Percentiles rank a stretch among this genome's conserved stretches.
These are phyloP conservation scores for Trapa incisa DNA, from an alignment of 345 rosid genomes.

Conservation along the genomic window DNA sequence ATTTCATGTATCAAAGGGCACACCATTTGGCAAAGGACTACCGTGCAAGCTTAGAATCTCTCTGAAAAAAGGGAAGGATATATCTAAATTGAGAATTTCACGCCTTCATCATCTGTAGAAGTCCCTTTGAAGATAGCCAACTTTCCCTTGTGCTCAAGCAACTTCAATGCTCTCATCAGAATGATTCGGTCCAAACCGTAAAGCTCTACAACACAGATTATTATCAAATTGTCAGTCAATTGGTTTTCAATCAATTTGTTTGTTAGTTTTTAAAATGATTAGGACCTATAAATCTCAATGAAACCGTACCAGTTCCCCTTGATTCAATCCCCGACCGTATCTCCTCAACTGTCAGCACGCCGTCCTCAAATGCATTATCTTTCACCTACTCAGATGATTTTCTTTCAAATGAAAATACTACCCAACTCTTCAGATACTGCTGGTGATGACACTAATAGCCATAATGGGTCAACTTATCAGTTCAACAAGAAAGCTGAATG, in stretches of 20 bases:
- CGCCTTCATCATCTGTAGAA: constrained; percentile 85
- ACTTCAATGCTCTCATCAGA: constrained; percentile 62
- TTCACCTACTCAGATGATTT: constrained; percentile 36
- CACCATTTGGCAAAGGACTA: no score
- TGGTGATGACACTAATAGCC: neutral
- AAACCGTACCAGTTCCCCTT: constrained; percentile 60
- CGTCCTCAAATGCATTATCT: constrained; percentile 79
- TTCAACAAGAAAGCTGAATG: neutral
- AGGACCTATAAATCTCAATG: neutral
- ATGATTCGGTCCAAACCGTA: constrained; percentile 66
- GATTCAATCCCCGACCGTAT: constrained; percentile 77
- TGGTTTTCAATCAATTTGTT: no score
- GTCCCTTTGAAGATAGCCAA: constrained; percentile 86
- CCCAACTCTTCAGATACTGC: neutral
- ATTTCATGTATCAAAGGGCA: no score
- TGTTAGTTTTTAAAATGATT: neutral
- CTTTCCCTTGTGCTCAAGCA: constrained; percentile 79
- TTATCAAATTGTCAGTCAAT: no score
- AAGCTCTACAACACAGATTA: constrained; percentile 38
- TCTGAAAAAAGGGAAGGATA: no score
- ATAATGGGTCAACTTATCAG: neutral
- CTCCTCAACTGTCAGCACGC: constrained; percentile 85
- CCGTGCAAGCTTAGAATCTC: no score
- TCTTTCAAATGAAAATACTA: neutral
- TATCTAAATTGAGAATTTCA: constrained; percentile 56